Evolutionary conservation across 2,329 filamentous ascomycete species (phyloP).

Genomic region (Knufia fluminis): DNA sequence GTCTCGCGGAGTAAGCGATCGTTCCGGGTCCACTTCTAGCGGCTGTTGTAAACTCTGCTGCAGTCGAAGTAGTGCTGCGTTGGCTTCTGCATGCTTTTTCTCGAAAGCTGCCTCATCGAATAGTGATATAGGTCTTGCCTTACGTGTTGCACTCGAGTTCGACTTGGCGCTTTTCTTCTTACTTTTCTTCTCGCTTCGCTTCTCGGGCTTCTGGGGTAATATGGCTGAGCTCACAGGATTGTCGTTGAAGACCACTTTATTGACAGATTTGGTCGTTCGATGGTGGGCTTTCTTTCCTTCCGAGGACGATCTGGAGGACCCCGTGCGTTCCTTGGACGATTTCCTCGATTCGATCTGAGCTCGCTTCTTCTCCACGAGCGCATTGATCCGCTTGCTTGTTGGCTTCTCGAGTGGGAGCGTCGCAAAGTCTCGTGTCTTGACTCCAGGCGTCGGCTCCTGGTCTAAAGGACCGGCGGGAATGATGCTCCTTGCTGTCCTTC

Average conservation of each 20-base stretch:
- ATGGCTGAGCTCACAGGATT: not conserved
- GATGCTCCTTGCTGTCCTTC: constrained; percentile 1
- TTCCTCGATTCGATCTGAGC: not conserved
- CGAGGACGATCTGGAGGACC: not conserved
- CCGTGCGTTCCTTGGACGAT: not conserved
- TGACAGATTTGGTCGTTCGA: constrained; percentile 3
- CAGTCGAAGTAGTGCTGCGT: constrained; percentile 20
- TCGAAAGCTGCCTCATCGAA: constrained; percentile 20
- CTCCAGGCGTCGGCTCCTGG: constrained; percentile 1
- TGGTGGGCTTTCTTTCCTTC: not conserved
- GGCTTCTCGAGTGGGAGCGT: constrained; percentile 11
- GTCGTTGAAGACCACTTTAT: constrained; percentile 2
- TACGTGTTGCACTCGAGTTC: not conserved
- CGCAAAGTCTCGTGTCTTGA: constrained; percentile 20
- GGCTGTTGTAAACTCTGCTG: constrained; percentile 21
- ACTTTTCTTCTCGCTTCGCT: constrained; percentile 2
- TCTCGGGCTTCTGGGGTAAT: constrained; percentile 12
- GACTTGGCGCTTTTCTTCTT: not conserved
- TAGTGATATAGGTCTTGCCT: not conserved
- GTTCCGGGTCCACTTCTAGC: constrained; percentile 6
- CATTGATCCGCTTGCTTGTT: not conserved
- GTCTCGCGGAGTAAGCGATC: not conserved
- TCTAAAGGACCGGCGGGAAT: constrained; percentile 6
- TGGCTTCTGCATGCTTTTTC: constrained; percentile 21
- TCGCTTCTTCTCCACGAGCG: not conserved